A percentile compares a stretch with the other conserved stretches of the same genome.
These are phyloP conservation scores for Hyaloperonospora arabidopsidis DNA, from an alignment of 352 stramenopile genomes.

Conservation along the genomic window DNA sequence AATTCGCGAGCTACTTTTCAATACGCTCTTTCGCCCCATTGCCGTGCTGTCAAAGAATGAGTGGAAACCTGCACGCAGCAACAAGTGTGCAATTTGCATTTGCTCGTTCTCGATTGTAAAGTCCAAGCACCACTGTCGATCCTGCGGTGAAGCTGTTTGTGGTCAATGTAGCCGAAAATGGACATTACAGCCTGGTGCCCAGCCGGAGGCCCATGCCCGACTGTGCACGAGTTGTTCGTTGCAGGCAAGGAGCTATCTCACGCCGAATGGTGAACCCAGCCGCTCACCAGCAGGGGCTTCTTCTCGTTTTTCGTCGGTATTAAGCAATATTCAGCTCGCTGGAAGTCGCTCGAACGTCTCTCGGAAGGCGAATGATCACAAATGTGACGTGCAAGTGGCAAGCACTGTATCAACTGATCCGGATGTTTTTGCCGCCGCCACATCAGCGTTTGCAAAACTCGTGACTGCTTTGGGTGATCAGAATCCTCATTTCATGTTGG, in stretches of 20 bases:
- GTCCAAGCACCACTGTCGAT: conserved; percentile 68
- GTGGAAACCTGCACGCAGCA: conserved; percentile 52
- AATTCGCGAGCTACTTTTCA: conserved; percentile 77
- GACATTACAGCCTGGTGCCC: conserved; percentile 58
- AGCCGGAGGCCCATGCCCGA: conserved; percentile 55
- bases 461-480: conserved; percentile 45
- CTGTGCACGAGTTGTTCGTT: conserved; percentile 78
- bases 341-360: conserved; percentile 20
- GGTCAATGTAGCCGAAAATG: conserved; percentile 78
- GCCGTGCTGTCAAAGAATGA: conserved; percentile 43
- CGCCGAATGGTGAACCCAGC: conserved; percentile 24
- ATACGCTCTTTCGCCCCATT: conserved; percentile 74
- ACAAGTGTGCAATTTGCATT: conserved; percentile 62
- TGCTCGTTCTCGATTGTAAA: conserved; percentile 68
- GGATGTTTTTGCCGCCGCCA: conserved; percentile 47
- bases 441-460: conserved; percentile 52
- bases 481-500: conserved; percentile 72
- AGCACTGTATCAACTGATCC: conserved; percentile 56
- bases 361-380: conserved; percentile 18
- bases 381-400: conserved; percentile 60
- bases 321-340: conserved; percentile 19
- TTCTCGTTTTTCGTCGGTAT: conserved; percentile 23
- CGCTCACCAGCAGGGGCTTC: conserved; percentile 31
- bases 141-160: conserved; percentile 77
- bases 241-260: conserved; percentile 54